Percentiles rank a stretch among this genome's conserved stretches.
These are phyloP conservation scores for Neonectria sp. DNA, from an alignment of 2,329 filamentous ascomycete species.

Conservation along the genomic window DNA sequence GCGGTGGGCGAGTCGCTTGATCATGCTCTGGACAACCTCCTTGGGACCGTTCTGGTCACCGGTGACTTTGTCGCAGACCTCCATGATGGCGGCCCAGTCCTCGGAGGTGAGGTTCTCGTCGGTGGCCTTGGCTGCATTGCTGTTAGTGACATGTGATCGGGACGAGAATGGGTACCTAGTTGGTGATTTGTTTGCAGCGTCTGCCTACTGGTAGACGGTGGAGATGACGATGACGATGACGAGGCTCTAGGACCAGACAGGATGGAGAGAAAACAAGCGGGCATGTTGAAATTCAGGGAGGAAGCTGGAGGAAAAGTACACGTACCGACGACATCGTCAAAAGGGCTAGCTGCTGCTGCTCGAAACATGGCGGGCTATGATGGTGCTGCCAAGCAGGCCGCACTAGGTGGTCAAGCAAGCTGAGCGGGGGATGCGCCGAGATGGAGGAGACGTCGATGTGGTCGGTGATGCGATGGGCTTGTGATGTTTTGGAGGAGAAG, in stretches of 20 bases:
- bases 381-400: constrained; percentile 37
- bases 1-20: constrained; percentile 91
- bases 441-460: constrained; percentile 12
- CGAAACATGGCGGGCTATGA: constrained; percentile 67
- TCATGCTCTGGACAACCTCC: constrained; percentile 90
- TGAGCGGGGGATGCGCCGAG: constrained; percentile 13
- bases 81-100: constrained; percentile 77
- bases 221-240: not conserved
- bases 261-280: not conserved
- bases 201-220: not conserved
- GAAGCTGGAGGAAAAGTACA: constrained; percentile 29
- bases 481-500: not conserved
- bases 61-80: constrained; percentile 73
- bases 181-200: not conserved
- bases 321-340: constrained; percentile 73
- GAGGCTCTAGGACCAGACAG: not conserved
- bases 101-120: constrained; percentile 97
- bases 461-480: constrained; percentile 4
- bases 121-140: constrained; percentile 78
- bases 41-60: constrained; percentile 75
- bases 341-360: constrained; percentile 70
- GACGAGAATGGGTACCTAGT: not conserved
- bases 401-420: not conserved
- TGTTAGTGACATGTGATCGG: constrained; percentile 33
- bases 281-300: not conserved